Conservation (phyloP, 345 rosid species). For the Euphorbia lathyris region DNA sequence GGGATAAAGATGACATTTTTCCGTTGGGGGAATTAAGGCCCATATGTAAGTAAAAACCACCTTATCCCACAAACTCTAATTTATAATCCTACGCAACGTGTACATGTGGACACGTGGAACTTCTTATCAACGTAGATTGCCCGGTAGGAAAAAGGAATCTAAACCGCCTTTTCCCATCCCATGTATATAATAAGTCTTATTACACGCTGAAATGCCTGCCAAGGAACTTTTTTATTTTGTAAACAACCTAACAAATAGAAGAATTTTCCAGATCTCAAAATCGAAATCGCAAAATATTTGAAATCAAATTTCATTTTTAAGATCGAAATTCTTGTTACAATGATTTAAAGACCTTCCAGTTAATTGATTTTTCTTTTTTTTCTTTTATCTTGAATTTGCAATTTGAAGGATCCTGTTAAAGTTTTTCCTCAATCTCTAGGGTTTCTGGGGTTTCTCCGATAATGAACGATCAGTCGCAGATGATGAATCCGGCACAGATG, state of each 20-base stretch:
- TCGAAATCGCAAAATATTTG: background rate
- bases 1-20: no score
- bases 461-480: slow-evolving; percentile 40
- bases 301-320: background rate
- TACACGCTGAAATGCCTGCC: background rate
- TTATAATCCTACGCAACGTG: background rate
- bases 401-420: background rate
- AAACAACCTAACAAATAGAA: background rate
- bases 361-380: background rate
- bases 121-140: background rate
- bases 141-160: background rate
- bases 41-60: background rate
- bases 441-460: slow-evolving; percentile 28
- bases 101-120: background rate
- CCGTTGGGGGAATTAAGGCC: no score
- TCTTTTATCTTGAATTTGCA: background rate
- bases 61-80: background rate
- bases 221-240: background rate
- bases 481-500: slow-evolving; percentile 42
- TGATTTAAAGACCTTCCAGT: background rate
- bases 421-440: background rate
- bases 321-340: background rate
- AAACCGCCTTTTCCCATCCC: background rate
- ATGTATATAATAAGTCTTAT: background rate
- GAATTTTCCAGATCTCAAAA: background rate